Percentiles rank a stretch among this genome's conserved stretches.
Conservation (phyloP, 345 rosid species). For the Psidium guajava region DNA sequence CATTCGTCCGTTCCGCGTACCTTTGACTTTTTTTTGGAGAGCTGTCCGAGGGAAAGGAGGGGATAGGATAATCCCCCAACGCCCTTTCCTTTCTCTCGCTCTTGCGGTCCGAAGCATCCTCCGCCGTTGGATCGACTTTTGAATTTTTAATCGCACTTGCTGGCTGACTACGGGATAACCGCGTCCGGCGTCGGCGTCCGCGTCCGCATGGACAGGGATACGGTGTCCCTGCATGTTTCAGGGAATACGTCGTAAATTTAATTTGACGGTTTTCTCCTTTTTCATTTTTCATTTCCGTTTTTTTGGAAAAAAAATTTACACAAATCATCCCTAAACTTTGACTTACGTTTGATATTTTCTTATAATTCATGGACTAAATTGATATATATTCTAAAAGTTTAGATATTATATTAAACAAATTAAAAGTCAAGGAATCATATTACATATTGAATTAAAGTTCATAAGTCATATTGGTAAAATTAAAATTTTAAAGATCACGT, state of each 20-base stretch:
- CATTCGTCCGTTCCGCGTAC: neutral
- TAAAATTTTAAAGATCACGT: too few species aligned
- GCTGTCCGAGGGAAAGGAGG: neutral
- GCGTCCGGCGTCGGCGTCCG: neutral
- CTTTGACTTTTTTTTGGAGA: neutral
- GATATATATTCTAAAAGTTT: too few species aligned
- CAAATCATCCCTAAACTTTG: too few species aligned
- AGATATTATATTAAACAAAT: too few species aligned
- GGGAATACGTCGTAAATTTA: neutral
- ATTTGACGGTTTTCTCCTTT: neutral
- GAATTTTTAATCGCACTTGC: neutral
- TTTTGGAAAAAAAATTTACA: too few species aligned
- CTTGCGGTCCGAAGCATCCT: neutral
- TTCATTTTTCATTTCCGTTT: rapidly evolving
- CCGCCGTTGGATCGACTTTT: neutral
- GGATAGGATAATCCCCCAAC: neutral
- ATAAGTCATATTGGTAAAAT: too few species aligned
- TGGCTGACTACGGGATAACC: neutral
- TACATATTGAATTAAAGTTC: too few species aligned
- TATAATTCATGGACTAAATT: too few species aligned
- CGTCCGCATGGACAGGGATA: neutral
- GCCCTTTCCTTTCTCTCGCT: neutral
- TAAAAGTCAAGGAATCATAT: too few species aligned
- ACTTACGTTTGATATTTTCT: too few species aligned
- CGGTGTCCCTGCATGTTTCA: neutral